Conservation (phyloP, 1,139 yeast species). For the Hansenula sp. region DNA sequence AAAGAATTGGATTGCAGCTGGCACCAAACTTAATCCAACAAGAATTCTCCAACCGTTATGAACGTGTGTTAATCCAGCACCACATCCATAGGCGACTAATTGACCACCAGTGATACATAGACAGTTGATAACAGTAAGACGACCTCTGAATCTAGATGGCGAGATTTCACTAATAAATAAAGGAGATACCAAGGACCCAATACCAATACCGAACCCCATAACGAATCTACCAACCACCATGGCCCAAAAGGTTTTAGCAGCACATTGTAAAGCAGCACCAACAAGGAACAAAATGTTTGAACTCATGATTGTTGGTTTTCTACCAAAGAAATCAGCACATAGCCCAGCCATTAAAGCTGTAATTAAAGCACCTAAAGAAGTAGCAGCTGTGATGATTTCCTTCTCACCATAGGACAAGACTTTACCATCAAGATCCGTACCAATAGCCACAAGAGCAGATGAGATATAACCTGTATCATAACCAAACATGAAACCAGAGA, state of each 20-base stretch:
- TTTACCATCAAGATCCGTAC: slow-evolving; percentile 60
- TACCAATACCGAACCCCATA: slow-evolving; percentile 95
- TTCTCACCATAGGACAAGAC: slow-evolving; percentile 68
- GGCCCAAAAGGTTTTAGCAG: slow-evolving; percentile 77
- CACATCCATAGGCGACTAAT: slow-evolving; percentile 84
- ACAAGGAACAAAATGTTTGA: slow-evolving; percentile 76
- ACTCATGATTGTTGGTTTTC: slow-evolving; percentile 74
- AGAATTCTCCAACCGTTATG: slow-evolving; percentile 89
- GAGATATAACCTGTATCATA: slow-evolving; percentile 96
- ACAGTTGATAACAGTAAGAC: slow-evolving; percentile 57
- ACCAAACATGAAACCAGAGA: slow-evolving; percentile 95
- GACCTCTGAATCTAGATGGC: slow-evolving; percentile 87
- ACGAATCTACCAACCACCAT: slow-evolving; percentile 89
- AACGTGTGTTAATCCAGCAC: slow-evolving; percentile 78
- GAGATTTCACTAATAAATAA: slow-evolving; percentile 88
- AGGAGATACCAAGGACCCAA: slow-evolving; percentile 89
- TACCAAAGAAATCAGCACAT: slow-evolving; percentile 75
- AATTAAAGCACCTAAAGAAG: slow-evolving; percentile 86
- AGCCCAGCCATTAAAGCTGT: slow-evolving; percentile 78
- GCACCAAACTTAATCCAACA: slow-evolving; percentile 86
- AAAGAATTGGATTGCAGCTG: slow-evolving; percentile 74
- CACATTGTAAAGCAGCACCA: slow-evolving; percentile 83
- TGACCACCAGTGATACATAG: slow-evolving; percentile 77
- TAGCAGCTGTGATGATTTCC: slow-evolving; percentile 91
- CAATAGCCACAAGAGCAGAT: slow-evolving; percentile 82